Base-by-base conservation (phyloP, 2,329 filamentous ascomycete species). In the Hypoxylon sp. region DNA sequence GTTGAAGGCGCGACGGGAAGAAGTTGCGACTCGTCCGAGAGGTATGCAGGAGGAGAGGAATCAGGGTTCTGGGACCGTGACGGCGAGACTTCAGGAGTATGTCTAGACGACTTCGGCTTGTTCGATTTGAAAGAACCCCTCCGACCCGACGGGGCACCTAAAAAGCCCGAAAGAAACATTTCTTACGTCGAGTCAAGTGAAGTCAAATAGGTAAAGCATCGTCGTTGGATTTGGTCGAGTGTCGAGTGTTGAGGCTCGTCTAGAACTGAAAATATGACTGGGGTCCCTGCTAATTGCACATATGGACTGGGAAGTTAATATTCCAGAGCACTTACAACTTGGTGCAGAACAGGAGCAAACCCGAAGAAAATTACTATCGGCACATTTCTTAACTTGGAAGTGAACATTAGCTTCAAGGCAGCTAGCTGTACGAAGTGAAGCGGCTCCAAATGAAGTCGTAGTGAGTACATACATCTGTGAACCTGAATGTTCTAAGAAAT, bases 11-110 rank as follows among this genome's bases (percentile, higher is more conserved):
- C 78, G 25, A 83, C 71, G 49, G 82, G 82, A 20, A 77, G 78
- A 27, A 91, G 82, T 73, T 91, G 85, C 33, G 84, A 77, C 69
- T 88, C 86, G 67, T 89, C 86, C 74, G 82, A 81, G 72, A 91
- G 88, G 76, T 85, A 89, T 50, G 84, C 83, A 64, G 61, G 65
- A 50, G 79, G 73, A 13, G 68, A 66, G 20, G 71, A 64, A 40
- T 79, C 77, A 65, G 51, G 40, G 17, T 68, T 63, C 42, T 56
- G 74, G 5, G 72, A 67, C n/a, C 70, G 72, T 37, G 71, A 70
- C 3, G 62, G 69, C 20, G 73, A 72, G 33, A 62, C 46, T 22
- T 74, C 72, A 56, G 62, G 60, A 35, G 64, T 65, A 22, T 54
- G 59, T 54, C 61, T 69, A 40, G 57, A 71, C 22, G 61, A 67